These are phyloP conservation scores for Acanthamoeba healyi DNA, from an alignment of 208 protist genomes.

Conservation along the genomic window DNA sequence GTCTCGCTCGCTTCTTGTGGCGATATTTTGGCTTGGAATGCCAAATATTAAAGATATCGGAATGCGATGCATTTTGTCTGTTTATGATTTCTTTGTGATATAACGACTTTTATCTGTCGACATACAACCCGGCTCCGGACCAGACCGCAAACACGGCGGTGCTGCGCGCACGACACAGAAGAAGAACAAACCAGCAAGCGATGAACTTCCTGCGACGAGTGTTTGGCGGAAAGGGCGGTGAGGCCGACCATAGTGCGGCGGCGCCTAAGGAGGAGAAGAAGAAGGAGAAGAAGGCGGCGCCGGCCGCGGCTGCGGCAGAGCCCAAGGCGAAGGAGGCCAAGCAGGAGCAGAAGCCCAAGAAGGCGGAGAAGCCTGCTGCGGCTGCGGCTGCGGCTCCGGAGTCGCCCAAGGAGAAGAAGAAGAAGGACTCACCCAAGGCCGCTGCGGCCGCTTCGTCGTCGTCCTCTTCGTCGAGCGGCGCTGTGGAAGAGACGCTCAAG, in stretches of 20 bases:
- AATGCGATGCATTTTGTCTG: too few relatives aligned
- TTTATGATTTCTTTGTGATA: too few relatives aligned
- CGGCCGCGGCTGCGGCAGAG: too few relatives aligned
- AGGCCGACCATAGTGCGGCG: neutral
- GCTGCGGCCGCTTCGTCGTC: neutral
- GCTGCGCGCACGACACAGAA: too few relatives aligned
- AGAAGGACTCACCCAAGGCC: neutral
- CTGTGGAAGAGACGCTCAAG: neutral
- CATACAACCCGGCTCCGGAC: too few relatives aligned
- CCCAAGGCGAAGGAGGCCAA: neutral
- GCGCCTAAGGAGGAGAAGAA: neutral
- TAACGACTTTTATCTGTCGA: too few relatives aligned
- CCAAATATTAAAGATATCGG: too few relatives aligned
- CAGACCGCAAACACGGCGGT: too few relatives aligned
- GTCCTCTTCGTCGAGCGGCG: neutral
- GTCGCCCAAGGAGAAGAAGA: neutral
- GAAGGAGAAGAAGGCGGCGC: neutral
- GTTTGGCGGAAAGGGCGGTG: neutral
- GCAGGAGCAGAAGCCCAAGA: neutral
- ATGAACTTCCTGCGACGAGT: conserved; percentile 42
- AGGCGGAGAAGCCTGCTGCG: neutral
- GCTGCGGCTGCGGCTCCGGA: neutral
- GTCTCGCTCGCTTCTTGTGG: too few relatives aligned
- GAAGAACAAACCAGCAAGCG: too few relatives aligned
- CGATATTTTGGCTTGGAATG: too few relatives aligned